These are phyloP conservation scores for Plasmodium coatneyi DNA, from an alignment of 169 alveolate species.

Conservation along the genomic window DNA sequence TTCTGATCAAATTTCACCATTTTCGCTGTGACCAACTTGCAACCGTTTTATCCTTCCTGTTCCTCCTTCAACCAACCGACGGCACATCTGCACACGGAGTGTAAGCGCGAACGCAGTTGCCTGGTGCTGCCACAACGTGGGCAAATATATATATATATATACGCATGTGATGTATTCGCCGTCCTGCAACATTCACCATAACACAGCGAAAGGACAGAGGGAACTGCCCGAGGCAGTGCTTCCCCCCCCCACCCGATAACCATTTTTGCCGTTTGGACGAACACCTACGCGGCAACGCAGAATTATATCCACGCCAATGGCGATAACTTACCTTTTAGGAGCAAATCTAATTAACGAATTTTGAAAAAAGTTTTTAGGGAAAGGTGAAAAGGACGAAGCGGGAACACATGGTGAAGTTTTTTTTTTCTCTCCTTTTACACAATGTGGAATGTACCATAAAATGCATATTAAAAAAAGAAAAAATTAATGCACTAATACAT, in stretches of 20 bases:
- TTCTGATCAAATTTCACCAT: not conserved
- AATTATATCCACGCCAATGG: not conserved
- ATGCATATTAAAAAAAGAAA: not conserved
- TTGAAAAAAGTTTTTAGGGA: not conserved
- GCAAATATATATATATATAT: not conserved
- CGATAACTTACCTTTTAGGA: not conserved
- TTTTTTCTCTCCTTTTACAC: not conserved
- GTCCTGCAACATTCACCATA: not conserved
- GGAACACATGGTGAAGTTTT: not conserved
- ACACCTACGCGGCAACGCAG: not conserved
- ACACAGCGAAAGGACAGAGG: not conserved
- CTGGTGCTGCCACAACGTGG: not conserved
- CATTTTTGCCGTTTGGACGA: not conserved
- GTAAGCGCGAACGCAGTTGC: not conserved
- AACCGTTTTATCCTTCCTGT: not conserved
- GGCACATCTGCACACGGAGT: not conserved
- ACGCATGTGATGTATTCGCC: not conserved
- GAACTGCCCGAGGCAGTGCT: not conserved
- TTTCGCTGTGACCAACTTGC: not conserved
- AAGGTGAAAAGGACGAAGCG: not conserved
- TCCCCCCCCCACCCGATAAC: not conserved
- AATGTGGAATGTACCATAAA: not conserved
- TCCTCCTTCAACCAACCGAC: not conserved
- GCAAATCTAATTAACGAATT: not conserved
- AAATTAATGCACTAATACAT: not conserved